These are phyloP conservation scores for Phytophthora syringae DNA, from an alignment of 352 stramenopile species.

Conservation along the genomic window DNA sequence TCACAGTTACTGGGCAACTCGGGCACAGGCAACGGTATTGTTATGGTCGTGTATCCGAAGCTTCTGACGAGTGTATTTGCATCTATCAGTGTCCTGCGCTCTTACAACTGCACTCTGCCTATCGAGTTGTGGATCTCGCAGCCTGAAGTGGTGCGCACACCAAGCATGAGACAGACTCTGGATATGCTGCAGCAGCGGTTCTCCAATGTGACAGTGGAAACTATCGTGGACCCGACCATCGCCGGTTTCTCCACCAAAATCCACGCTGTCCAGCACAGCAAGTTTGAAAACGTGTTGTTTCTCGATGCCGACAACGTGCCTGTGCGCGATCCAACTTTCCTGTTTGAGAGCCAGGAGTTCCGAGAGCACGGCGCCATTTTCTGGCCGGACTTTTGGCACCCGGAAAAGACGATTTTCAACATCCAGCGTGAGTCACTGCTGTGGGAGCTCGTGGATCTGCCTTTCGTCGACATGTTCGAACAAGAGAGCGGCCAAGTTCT, in stretches of 20 bases:
- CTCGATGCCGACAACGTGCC: slow-evolving; percentile 77
- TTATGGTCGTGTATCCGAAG: slow-evolving; percentile 78
- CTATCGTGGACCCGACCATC: slow-evolving; percentile 53
- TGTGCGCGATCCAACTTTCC: slow-evolving; percentile 65
- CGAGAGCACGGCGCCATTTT: slow-evolving; percentile 56
- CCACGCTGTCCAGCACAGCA: slow-evolving; percentile 67
- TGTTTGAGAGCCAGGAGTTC: slow-evolving; percentile 65
- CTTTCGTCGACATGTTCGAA: slow-evolving; percentile 80
- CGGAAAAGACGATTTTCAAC: slow-evolving; percentile 74
- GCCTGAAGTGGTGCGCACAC: slow-evolving; percentile 44
- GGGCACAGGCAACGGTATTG: slow-evolving; percentile 57
- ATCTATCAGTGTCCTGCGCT: slow-evolving; percentile 56
- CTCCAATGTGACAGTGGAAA: slow-evolving; percentile 48
- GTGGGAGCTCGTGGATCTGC: slow-evolving; percentile 70
- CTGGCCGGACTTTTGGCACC: slow-evolving; percentile 85
- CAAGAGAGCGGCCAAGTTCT: slow-evolving; percentile 81
- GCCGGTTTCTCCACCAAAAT: slow-evolving; percentile 73
- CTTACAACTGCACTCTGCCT: slow-evolving; percentile 55
- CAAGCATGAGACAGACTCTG: slow-evolving; percentile 39
- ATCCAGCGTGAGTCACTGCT: slow-evolving; percentile 64
- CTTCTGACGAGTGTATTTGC: slow-evolving; percentile 74
- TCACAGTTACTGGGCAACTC: slow-evolving; percentile 32
- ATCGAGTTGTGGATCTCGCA: slow-evolving; percentile 80
- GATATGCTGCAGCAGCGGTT: slow-evolving; percentile 40
- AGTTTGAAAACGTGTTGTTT: slow-evolving; percentile 78